Conservation (phyloP, 78 protist genomes). For the Pelomyxa schiedti region DNA sequence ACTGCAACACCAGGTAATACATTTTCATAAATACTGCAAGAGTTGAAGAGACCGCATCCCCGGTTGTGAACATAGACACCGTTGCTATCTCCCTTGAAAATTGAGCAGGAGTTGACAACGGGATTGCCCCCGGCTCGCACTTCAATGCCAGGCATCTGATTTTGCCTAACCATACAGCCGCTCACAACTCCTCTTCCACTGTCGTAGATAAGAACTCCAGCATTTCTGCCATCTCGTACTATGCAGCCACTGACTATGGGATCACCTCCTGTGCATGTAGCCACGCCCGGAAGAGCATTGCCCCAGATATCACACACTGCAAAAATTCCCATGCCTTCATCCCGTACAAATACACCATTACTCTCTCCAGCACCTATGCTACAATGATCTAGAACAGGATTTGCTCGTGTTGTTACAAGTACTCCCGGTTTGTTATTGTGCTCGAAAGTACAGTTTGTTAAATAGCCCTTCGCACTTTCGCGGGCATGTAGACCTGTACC, state of each 20-base stretch:
- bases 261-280: background rate
- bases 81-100: background rate
- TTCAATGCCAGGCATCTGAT: background rate
- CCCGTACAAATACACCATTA: background rate
- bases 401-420: background rate
- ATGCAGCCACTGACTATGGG: background rate
- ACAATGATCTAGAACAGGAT: background rate
- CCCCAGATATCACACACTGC: background rate
- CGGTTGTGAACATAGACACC: background rate
- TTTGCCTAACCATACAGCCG: background rate
- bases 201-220: background rate
- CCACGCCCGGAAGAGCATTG: background rate
- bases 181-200: background rate
- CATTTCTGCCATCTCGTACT: background rate
- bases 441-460: background rate
- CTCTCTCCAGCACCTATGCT: background rate
- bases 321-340: background rate
- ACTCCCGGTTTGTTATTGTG: background rate
- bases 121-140: background rate
- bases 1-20: background rate
- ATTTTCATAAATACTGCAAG: background rate
- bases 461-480: background rate
- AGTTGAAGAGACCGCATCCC: background rate
- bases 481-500: background rate
- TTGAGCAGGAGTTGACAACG: background rate